Evolutionary conservation across 805 yeast species (phyloP).

Genomic region (Candida silvicultrix): DNA sequence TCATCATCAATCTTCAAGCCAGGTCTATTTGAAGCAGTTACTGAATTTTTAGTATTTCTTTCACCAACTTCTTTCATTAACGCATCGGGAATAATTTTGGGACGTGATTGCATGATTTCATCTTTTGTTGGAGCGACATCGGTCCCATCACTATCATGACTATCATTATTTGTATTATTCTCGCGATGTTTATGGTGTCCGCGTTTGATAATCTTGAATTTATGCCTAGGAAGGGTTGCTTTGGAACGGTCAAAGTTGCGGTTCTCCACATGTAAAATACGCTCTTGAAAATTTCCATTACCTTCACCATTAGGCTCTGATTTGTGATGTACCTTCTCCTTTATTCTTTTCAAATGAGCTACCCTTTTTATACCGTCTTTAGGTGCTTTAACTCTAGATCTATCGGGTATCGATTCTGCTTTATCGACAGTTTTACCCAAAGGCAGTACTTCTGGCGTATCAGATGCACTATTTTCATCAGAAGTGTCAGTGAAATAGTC

Average conservation of each 20-base stretch:
- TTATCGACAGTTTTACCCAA: not conserved
- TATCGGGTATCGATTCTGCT: not conserved
- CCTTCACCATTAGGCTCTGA: not conserved
- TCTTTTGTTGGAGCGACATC: not conserved
- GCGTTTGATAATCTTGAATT: not conserved
- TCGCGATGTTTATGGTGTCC: not conserved
- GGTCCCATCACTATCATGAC: not conserved
- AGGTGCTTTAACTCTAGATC: not conserved
- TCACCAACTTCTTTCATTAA: not conserved
- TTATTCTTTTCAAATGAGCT: not conserved
- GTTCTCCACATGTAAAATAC: not conserved
- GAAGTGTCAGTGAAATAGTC: not conserved
- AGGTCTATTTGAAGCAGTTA: too few species aligned
- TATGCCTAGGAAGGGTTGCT: not conserved
- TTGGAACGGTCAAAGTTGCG: not conserved
- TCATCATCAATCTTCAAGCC: too few species aligned
- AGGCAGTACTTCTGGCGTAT: not conserved
- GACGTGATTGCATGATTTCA: conserved; percentile 1
- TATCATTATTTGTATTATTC: not conserved
- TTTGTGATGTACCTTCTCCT: not conserved
- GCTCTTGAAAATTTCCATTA: not conserved
- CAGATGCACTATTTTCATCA: not conserved
- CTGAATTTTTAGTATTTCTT: too few species aligned
- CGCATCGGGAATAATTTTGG: not conserved
- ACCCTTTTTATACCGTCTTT: not conserved